A percentile compares a stretch with the other conserved stretches of the same genome.
These are phyloP conservation scores for Apiotrichum gracile DNA, from an alignment of 1,284 basidiomycete genomes.

Conservation along the genomic window DNA sequence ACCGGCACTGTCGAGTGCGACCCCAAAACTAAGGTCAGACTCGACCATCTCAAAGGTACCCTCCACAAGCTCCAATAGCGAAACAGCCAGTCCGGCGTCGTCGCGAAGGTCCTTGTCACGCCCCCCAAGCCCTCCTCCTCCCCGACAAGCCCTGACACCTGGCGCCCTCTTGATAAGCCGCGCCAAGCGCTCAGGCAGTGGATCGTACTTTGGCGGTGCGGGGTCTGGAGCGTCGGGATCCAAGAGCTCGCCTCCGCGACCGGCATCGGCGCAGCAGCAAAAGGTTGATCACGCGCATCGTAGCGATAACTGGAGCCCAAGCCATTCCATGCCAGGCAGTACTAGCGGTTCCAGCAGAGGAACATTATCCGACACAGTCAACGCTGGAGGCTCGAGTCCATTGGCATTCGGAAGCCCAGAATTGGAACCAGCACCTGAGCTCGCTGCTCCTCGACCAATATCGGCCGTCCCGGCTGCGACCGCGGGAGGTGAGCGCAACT, in stretches of 20 bases:
- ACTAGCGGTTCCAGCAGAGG: slow-evolving; percentile 21
- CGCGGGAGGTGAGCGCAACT: slow-evolving; percentile 18
- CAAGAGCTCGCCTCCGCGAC: slow-evolving; percentile 17
- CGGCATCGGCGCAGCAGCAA: not conserved
- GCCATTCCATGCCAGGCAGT: slow-evolving; percentile 18
- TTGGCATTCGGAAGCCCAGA: slow-evolving; percentile 36
- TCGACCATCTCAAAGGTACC: not conserved
- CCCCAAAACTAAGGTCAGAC: not conserved
- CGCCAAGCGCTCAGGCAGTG: slow-evolving; percentile 26
- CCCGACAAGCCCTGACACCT: slow-evolving; percentile 22
- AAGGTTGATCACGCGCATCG: not conserved
- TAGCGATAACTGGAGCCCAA: slow-evolving; percentile 8
- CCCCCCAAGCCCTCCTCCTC: slow-evolving; percentile 25
- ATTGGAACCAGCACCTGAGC: slow-evolving; percentile 19
- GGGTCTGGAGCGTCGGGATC: slow-evolving; percentile 9
- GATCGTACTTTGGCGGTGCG: slow-evolving; percentile 17
- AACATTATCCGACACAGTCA: slow-evolving; percentile 5
- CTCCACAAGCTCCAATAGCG: slow-evolving; percentile 9
- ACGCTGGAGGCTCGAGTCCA: slow-evolving; percentile 24
- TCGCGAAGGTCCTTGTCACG: slow-evolving; percentile 19
- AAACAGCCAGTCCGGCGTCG: not conserved
- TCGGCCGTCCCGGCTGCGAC: slow-evolving; percentile 9
- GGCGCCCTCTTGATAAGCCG: slow-evolving; percentile 28
- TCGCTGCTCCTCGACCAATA: slow-evolving; percentile 15
- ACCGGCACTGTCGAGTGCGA: not conserved